These are phyloP conservation scores for Martiniozyma asiatica DNA, from an alignment of 1,139 yeast genomes.

Conservation along the genomic window DNA sequence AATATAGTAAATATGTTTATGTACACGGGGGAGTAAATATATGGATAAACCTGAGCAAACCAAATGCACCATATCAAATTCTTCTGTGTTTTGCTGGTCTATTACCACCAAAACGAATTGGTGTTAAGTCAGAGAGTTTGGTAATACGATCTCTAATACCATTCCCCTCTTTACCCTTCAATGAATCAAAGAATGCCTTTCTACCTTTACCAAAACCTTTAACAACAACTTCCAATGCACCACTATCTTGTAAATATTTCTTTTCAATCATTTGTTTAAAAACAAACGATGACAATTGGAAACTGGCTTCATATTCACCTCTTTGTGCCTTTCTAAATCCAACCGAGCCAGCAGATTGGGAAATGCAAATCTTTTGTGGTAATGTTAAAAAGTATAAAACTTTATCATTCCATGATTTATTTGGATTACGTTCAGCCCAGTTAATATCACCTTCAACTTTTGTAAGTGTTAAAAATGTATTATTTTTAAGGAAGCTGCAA, in stretches of 20 bases:
- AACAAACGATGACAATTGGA: conserved; percentile 67
- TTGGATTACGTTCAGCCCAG: conserved; percentile 43
- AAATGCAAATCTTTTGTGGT: conserved; percentile 62
- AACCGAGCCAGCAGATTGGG: conserved; percentile 58
- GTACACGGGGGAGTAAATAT: too few relatives aligned
- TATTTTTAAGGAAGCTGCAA: conserved; percentile 69
- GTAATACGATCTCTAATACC: conserved; percentile 50
- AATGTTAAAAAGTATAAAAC: conserved; percentile 69
- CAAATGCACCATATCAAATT: conserved; percentile 33
- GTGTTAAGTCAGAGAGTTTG: conserved; percentile 67
- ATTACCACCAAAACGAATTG: conserved; percentile 84
- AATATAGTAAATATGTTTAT: too few relatives aligned
- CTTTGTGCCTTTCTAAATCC: conserved; percentile 73
- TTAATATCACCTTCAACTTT: conserved; percentile 59
- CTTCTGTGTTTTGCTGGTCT: conserved; percentile 80
- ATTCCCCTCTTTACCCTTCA: conserved; percentile 83
- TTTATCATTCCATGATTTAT: conserved; percentile 56
- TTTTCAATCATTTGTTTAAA: conserved; percentile 44
- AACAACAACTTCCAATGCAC: conserved; percentile 59
- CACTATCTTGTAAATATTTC: conserved; percentile 12
- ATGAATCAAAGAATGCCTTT: conserved; percentile 72
- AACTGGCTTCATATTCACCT: conserved; percentile 91
- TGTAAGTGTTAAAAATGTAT: conserved; percentile 67
- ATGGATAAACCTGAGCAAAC: too few relatives aligned
- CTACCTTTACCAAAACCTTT: conserved; percentile 85